Conservation (phyloP, 345 rosid species). For the Salix viminalis region DNA sequence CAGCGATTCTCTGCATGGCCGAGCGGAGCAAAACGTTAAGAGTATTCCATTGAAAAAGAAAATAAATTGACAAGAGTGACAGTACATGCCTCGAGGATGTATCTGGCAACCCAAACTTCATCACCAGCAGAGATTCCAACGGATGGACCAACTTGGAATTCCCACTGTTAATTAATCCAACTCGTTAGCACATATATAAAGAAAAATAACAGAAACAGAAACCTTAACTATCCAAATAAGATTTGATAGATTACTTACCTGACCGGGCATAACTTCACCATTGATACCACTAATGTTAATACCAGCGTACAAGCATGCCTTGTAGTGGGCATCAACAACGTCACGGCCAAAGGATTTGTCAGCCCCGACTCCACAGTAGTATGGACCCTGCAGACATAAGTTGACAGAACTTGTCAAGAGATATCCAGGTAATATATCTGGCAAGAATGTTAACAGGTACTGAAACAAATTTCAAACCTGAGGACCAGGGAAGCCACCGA, state of each 20-base stretch:
- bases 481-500: conserved; percentile 75
- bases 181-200: background rate
- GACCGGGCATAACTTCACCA: conserved; percentile 90
- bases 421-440: background rate
- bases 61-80: background rate
- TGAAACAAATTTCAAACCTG: conserved; percentile 34
- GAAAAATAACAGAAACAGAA: background rate
- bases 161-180: conserved; percentile 48
- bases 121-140: conserved; percentile 75
- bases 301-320: conserved; percentile 80
- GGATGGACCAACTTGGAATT: conserved; percentile 76
- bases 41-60: background rate
- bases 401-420: background rate
- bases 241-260: conserved; percentile 26
- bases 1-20: conserved; percentile 63
- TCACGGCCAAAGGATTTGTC: conserved; percentile 80
- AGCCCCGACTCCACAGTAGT: conserved; percentile 79
- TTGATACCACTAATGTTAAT: conserved; percentile 72
- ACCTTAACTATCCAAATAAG: background rate
- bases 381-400: conserved; percentile 53
- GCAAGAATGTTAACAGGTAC: background rate
- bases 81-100: conserved; percentile 61
- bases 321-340: conserved; percentile 73
- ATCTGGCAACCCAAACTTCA: conserved; percentile 73
- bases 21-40: background rate